Conservation (phyloP, 176 grass and related monocot genomes). For the Lolium rigidum region DNA sequence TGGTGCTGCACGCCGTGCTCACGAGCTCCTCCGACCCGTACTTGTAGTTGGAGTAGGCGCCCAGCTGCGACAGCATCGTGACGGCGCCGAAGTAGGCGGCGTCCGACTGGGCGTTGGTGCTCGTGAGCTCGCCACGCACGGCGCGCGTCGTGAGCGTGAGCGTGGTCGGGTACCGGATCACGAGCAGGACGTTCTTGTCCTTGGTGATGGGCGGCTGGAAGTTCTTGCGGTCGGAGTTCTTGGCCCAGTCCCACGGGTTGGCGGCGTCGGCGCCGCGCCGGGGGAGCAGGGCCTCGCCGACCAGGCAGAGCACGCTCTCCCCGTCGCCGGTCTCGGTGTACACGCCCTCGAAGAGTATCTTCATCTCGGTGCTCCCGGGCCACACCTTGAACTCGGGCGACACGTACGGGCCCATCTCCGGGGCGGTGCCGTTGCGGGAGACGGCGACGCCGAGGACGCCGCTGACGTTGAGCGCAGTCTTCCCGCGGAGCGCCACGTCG, state of each 20-base stretch:
- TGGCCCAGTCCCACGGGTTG: conserved; percentile 67
- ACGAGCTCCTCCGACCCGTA: conserved; percentile 74
- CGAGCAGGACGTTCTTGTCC: conserved; percentile 55
- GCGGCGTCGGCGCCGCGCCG: conserved; percentile 38
- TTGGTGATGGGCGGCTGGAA: conserved; percentile 48
- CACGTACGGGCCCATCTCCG: conserved; percentile 57
- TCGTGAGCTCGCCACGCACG: conserved; percentile 64
- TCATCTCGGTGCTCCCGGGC: conserved; percentile 71
- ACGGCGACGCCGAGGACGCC: conserved; percentile 69
- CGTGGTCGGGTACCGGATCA: conserved; percentile 66
- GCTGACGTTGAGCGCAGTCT: conserved; percentile 68
- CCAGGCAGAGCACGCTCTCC: conserved; percentile 74
- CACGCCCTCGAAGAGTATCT: conserved; percentile 78
- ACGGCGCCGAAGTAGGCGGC: conserved; percentile 65
- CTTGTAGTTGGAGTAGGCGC: conserved; percentile 79
- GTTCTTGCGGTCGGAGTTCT: conserved; percentile 48
- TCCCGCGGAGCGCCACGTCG: conserved; percentile 49
- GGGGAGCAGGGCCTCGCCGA: conserved; percentile 73
- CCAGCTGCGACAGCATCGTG: conserved; percentile 65
- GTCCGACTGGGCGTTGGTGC: conserved; percentile 54
- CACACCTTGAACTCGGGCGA: conserved; percentile 72
- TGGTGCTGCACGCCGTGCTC: conserved; percentile 51
- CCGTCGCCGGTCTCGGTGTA: conserved; percentile 66
- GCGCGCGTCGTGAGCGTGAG: conserved; percentile 66
- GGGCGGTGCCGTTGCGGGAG: conserved; percentile 61